Conservation (phyloP, 2,329 filamentous ascomycete genomes). For the Byssothecium circinans region DNA sequence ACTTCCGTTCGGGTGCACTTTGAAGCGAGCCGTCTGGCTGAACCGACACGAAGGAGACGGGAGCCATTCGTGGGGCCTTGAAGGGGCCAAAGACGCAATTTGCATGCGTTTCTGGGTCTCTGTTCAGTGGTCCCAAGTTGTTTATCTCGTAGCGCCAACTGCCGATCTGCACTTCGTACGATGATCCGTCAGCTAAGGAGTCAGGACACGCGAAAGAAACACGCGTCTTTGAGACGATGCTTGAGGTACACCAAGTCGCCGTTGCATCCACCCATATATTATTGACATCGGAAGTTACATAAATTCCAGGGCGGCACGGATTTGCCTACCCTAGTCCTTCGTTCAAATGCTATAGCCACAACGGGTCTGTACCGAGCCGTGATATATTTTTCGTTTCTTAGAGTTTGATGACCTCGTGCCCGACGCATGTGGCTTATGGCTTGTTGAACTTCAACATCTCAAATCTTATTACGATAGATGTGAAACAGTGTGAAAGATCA, state of each 20-base stretch:
- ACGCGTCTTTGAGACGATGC: not conserved
- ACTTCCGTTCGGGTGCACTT: conserved; percentile 6
- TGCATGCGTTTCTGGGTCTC: not conserved
- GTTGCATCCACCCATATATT: no score
- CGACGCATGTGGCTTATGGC: not conserved
- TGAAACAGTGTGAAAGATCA: no score
- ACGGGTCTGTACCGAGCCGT: not conserved
- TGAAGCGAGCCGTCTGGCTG: conserved; percentile 17
- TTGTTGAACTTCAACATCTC: not conserved
- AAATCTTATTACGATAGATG: no score
- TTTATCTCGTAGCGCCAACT: conserved; percentile 17
- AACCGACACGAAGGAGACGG: conserved; percentile 20
- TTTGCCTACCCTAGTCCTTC: not conserved
- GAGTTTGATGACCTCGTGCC: not conserved
- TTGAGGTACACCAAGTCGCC: no score
- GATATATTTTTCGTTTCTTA: not conserved
- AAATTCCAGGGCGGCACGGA: not conserved
- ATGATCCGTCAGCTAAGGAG: conserved; percentile 4
- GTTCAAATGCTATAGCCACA: not conserved
- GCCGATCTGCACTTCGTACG: conserved; percentile 8
- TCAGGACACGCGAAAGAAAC: conserved; percentile 3
- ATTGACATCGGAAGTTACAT: no score
- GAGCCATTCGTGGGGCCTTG: conserved; percentile 22
- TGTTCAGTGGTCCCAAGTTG: conserved; percentile 1
- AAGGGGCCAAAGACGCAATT: conserved; percentile 21